Percentiles rank a stretch among this genome's conserved stretches.
phyloP scores from a whole-genome alignment of 352 stramenopile species.

The Phytophthora aleatoria region DNA sequence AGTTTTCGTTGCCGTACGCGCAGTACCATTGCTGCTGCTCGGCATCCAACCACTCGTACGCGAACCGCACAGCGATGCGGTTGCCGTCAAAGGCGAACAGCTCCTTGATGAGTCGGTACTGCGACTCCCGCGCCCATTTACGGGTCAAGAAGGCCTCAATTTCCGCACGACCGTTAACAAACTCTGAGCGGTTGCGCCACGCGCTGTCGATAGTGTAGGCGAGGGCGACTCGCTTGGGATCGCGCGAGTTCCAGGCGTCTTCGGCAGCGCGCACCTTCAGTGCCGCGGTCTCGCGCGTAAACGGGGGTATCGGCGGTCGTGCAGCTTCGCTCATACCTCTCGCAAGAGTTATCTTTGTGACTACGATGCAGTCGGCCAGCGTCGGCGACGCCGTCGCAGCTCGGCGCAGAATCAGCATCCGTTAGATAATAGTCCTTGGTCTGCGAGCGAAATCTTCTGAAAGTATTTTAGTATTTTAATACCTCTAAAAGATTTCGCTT shows the following conservation, averaged over 20 bases:
- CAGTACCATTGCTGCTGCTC: conserved; percentile 72
- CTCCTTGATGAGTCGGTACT: conserved; percentile 92
- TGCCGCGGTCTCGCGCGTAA: conserved; percentile 73
- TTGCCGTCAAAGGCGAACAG: conserved; percentile 80
- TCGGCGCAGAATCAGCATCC: neutral
- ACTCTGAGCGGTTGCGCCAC: conserved; percentile 88
- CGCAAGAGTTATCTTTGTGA: neutral
- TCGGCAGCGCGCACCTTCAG: conserved; percentile 87
- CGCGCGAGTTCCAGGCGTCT: conserved; percentile 89
- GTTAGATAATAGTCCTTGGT: no score
- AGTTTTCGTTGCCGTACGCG: conserved; percentile 91
- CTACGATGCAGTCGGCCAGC: neutral
- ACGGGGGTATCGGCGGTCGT: conserved; percentile 71
- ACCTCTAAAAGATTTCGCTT: no score
- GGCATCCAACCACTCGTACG: conserved; percentile 81
- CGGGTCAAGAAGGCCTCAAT: conserved; percentile 77
- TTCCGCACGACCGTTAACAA: conserved; percentile 73
- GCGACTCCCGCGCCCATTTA: conserved; percentile 77
- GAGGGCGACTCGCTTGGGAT: conserved; percentile 72
- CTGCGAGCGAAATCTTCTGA: no score
- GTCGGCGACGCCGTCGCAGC: neutral
- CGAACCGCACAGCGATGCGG: conserved; percentile 90
- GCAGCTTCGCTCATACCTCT: conserved; percentile 23
- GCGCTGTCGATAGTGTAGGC: conserved; percentile 83
- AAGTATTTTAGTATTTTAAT: no score